Conservation (phyloP, 257 asterid species). For the Galeopsis tetrahit region DNA sequence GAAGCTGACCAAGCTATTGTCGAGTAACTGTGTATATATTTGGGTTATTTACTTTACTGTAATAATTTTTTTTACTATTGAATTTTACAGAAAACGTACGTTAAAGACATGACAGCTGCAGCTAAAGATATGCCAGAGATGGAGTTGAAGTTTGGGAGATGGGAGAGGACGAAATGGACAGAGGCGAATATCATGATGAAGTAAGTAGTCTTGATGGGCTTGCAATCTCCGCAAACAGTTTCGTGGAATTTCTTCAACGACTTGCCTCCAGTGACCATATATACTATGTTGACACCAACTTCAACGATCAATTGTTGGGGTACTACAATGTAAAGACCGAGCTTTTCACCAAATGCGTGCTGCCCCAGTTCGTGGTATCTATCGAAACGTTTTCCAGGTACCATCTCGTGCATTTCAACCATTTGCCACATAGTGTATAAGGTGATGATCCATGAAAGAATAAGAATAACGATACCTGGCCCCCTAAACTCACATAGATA, state of each 20-base stretch:
- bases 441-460: conserved; percentile 59
- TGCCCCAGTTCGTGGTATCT: conserved; percentile 69
- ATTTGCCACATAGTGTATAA: conserved; percentile 66
- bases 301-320: conserved; percentile 57
- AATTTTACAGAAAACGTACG: conserved; percentile 31
- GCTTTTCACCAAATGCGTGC: conserved; percentile 59
- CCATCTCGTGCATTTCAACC: conserved; percentile 77
- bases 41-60: conserved; percentile 4
- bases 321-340: conserved; percentile 50
- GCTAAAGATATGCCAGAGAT: conserved; percentile 54
- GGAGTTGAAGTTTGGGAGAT: conserved; percentile 60
- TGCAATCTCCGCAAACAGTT: conserved; percentile 36
- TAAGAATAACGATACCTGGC: conserved; percentile 47
- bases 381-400: conserved; percentile 61
- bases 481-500: conserved; percentile 43
- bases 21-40: conserved; percentile 45
- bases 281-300: conserved; percentile 56
- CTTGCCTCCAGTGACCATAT: conserved; percentile 64
- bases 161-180: conserved; percentile 56
- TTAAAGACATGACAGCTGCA: conserved; percentile 61
- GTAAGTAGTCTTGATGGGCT: conserved; percentile 45
- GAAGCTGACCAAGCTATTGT: conserved; percentile 58
- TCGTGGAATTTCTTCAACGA: conserved; percentile 53
- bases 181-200: conserved; percentile 55
- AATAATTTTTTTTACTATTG: neutral